phyloP scores from a whole-genome alignment of 495 filamentous ascomycete species.

The Lophiostoma macrostomum region DNA sequence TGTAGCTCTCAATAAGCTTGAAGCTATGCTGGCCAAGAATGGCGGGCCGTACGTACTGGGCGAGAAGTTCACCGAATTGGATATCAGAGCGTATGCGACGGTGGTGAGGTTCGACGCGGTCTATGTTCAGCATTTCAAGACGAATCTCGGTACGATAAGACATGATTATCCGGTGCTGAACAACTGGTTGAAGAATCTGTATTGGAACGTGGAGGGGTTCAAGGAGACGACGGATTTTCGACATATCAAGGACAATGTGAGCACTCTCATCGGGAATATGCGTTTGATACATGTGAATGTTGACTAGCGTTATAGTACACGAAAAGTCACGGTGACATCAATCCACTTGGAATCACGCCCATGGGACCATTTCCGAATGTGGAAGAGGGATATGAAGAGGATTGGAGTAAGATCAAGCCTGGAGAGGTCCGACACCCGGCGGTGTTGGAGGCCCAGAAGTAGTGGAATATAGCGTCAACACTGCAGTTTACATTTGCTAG shows the following conservation, averaged over 20 bases:
- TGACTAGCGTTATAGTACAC: constrained; percentile 44
- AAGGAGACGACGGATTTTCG: constrained; percentile 40
- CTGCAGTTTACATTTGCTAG: too few species aligned
- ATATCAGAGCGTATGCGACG: constrained; percentile 51
- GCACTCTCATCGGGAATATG: constrained; percentile 11
- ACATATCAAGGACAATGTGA: constrained; percentile 59
- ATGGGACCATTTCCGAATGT: constrained; percentile 42
- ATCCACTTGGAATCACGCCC: constrained; percentile 42
- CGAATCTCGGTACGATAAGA: constrained; percentile 53
- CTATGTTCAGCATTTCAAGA: constrained; percentile 59
- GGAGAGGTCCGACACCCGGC: constrained; percentile 40
- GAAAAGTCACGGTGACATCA: constrained; percentile 48
- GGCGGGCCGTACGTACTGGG: constrained; percentile 51
- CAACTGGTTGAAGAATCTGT: constrained; percentile 53
- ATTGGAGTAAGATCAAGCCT: constrained; percentile 40
- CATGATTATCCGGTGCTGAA: constrained; percentile 52
- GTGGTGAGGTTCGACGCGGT: constrained; percentile 51
- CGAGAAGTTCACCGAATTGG: constrained; percentile 49
- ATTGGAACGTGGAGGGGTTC: constrained; percentile 48
- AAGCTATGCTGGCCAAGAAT: constrained; percentile 45
- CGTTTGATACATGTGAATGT: not conserved
- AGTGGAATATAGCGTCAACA: too few species aligned
- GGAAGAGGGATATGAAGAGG: constrained; percentile 42
- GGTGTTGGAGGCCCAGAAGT: constrained; percentile 39
- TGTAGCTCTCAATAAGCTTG: constrained; percentile 52